phyloP scores from a whole-genome alignment of 179 eudicot genomes.

The Sideroxylon spinosum region DNA sequence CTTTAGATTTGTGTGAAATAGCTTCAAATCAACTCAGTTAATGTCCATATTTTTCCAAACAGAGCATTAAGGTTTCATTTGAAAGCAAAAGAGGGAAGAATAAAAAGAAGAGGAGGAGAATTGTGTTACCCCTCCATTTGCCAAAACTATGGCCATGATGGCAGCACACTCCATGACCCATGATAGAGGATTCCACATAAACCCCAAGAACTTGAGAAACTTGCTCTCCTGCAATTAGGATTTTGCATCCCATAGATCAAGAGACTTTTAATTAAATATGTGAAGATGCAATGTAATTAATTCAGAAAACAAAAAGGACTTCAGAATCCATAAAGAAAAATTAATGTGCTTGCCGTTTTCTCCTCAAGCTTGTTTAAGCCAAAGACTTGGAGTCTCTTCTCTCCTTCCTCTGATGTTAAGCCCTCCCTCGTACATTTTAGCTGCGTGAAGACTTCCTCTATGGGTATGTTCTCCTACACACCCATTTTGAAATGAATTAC shows the following conservation, averaged over 20 bases:
- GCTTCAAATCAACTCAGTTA: no score
- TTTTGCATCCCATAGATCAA: neutral
- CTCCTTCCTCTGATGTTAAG: slow-evolving; percentile 50
- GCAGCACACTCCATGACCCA: slow-evolving; percentile 94
- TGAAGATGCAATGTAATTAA: neutral
- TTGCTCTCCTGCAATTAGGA: slow-evolving; percentile 40
- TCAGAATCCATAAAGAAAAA: neutral
- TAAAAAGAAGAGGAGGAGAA: no score
- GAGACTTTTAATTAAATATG: neutral
- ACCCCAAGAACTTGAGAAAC: slow-evolving; percentile 66
- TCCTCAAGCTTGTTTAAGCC: slow-evolving; percentile 83
- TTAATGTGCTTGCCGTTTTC: slow-evolving; percentile 39
- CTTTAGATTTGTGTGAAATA: no score
- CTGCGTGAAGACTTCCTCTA: slow-evolving; percentile 62
- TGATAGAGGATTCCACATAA: slow-evolving; percentile 94
- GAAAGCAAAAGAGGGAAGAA: no score
- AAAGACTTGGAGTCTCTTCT: slow-evolving; percentile 53
- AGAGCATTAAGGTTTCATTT: no score
- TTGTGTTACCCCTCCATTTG: slow-evolving; percentile 55
- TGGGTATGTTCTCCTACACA: slow-evolving; percentile 55
- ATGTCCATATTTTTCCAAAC: no score
- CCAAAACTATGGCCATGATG: slow-evolving; percentile 73
- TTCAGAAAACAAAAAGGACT: neutral
- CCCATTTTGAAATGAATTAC: neutral
- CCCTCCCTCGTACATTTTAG: slow-evolving; percentile 67